Evolutionary conservation across 1,284 basidiomycete genomes (phyloP).

Genomic region (Cutaneotrichosporon mucoides): DNA sequence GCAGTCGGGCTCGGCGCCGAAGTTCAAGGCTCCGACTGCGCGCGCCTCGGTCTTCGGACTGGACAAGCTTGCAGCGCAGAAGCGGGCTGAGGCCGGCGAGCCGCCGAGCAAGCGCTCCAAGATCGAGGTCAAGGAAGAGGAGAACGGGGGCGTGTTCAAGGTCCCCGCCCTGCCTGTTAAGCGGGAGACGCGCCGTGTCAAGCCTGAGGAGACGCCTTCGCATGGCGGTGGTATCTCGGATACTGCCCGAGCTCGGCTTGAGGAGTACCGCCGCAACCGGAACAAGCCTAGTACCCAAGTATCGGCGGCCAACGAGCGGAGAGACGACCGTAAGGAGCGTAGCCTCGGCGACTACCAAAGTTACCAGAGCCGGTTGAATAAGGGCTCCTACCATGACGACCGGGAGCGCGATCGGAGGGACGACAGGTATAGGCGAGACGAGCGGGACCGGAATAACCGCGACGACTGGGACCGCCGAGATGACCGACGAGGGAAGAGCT

Average conservation of each 20-base stretch:
- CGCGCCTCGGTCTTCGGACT: conserved; percentile 76
- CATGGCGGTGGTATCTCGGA: conserved; percentile 83
- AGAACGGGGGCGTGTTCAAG: conserved; percentile 67
- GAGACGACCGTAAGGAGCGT: conserved; percentile 15
- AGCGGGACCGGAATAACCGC: neutral
- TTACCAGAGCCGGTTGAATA: conserved; percentile 42
- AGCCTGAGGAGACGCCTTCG: conserved; percentile 87
- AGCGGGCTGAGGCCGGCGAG: conserved; percentile 59
- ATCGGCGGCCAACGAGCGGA: conserved; percentile 23
- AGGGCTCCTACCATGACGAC: conserved; percentile 54
- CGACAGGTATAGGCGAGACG: conserved; percentile 24
- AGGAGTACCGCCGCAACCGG: conserved; percentile 65
- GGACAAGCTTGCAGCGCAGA: conserved; percentile 80
- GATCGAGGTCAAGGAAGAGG: conserved; percentile 54
- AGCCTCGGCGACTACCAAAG: conserved; percentile 47
- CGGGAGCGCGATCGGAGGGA: conserved; percentile 18
- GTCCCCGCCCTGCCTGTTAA: conserved; percentile 65
- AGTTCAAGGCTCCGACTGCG: conserved; percentile 65
- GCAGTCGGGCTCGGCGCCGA: conserved; percentile 61
- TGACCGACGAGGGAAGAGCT: conserved; percentile 32
- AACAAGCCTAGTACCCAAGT: conserved; percentile 53
- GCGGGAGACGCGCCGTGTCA: conserved; percentile 60
- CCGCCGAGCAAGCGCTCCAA: conserved; percentile 61
- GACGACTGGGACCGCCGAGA: conserved; percentile 6
- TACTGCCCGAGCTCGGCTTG: conserved; percentile 63